A percentile compares a stretch with the other conserved stretches of the same genome.
Conservation (phyloP, 257 asterid genomes). For the Dorcoceras hygrometricum region DNA sequence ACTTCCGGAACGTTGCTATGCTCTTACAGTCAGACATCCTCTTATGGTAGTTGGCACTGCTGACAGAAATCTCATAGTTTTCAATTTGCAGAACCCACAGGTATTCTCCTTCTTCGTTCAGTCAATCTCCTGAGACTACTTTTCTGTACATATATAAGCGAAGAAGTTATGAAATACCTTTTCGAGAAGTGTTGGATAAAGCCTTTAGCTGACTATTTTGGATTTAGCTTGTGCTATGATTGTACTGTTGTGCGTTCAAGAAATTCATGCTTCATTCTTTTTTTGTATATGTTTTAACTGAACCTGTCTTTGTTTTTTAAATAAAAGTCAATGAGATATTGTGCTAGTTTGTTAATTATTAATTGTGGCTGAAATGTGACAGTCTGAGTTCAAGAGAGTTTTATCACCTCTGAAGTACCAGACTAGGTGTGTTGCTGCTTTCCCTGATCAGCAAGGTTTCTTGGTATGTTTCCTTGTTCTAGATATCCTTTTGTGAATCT, state of each 20-base stretch:
- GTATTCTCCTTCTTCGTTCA: constrained; percentile 33
- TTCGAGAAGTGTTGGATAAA: not conserved
- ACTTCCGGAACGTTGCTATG: constrained; percentile 97
- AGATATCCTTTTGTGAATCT: constrained; percentile 4
- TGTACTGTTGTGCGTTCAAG: not conserved
- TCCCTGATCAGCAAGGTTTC: constrained; percentile 98
- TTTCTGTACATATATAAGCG: not conserved
- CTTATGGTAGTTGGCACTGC: constrained; percentile 97
- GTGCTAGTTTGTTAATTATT: not conserved
- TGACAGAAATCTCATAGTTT: constrained; percentile 79
- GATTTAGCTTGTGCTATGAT: not conserved
- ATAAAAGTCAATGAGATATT: constrained; percentile 6
- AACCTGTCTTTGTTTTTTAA: constrained; percentile 13
- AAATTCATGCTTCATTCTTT: too few relatives aligned
- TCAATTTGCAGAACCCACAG: constrained; percentile 97
- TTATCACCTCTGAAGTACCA: constrained; percentile 89
- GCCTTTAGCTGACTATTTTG: not conserved
- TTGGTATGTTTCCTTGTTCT: constrained; percentile 50
- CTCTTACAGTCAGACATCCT: constrained; percentile 82
- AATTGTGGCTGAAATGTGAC: constrained; percentile 28
- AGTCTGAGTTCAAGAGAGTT: constrained; percentile 90
- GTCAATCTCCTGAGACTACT: constrained; percentile 4
- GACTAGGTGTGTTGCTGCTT: constrained; percentile 95
- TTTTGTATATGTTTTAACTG: too few relatives aligned
- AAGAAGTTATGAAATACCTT: not conserved